Conservation (phyloP, 345 rosid genomes). For the Mangifera indica region DNA sequence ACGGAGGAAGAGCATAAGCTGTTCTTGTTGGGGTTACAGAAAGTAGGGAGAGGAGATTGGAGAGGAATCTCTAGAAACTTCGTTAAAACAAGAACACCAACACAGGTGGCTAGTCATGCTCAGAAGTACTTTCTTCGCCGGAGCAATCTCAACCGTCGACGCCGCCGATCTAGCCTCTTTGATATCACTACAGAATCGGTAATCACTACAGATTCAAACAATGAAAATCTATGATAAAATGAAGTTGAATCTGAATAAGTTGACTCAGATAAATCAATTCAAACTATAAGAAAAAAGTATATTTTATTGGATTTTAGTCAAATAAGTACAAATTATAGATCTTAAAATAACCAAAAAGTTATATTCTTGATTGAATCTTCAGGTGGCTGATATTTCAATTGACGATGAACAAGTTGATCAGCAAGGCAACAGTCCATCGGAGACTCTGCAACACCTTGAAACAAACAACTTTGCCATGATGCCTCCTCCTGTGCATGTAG, state of each 20-base stretch:
- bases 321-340: too few relatives aligned
- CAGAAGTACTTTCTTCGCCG: constrained; percentile 90
- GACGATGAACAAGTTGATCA: constrained; percentile 43
- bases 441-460: constrained; percentile 28
- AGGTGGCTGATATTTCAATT: constrained; percentile 61
- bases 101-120: constrained; percentile 98
- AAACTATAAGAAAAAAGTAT: too few relatives aligned
- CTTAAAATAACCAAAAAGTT: too few relatives aligned
- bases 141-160: constrained; percentile 78
- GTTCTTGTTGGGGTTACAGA: constrained; percentile 79
- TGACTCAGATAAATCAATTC: too few relatives aligned
- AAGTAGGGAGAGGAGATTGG: constrained; percentile 94
- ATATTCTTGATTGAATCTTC: not conserved
- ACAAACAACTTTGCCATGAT: constrained; percentile 34
- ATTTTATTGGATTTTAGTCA: not conserved
- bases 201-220: not conserved
- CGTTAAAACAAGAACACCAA: constrained; percentile 84
- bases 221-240: too few relatives aligned
- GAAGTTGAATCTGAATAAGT: not conserved
- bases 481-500: constrained; percentile 39
- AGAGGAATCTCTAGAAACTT: constrained; percentile 86
- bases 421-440: constrained; percentile 35
- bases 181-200: constrained; percentile 89
- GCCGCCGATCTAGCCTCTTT: constrained; percentile 88
- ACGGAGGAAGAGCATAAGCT: constrained; percentile 93